A percentile compares a stretch with the other conserved stretches of the same genome.
Conservation (phyloP, 345 rosid genomes). For the Bruguiera gymnorhiza region DNA sequence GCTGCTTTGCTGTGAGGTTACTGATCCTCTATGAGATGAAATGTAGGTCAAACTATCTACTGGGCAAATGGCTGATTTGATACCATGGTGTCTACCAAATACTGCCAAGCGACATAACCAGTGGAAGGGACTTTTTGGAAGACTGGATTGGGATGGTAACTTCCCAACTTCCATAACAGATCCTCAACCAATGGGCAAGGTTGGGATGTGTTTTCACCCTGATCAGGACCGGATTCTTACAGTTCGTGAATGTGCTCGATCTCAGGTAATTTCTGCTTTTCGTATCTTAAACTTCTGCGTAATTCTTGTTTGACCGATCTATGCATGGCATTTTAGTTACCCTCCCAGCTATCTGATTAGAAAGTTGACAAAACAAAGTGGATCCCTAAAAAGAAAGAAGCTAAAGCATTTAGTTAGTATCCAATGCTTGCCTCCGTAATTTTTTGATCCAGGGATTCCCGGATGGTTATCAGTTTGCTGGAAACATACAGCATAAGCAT, state of each 20-base stretch:
- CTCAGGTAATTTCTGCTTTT: slow-evolving; percentile 50
- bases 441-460: slow-evolving; percentile 68
- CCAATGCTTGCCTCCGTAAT: neutral
- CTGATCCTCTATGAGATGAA: neutral
- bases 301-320: neutral
- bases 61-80: slow-evolving; percentile 61
- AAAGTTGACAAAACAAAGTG: neutral
- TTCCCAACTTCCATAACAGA: slow-evolving; percentile 86
- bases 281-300: neutral
- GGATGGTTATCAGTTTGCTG: slow-evolving; percentile 58
- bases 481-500: slow-evolving; percentile 61
- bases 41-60: slow-evolving; percentile 57
- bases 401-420: neutral
- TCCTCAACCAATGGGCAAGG: slow-evolving; percentile 94
- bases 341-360: too few species aligned
- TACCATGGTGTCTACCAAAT: slow-evolving; percentile 82
- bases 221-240: slow-evolving; percentile 81
- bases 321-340: neutral
- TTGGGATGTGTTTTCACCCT: slow-evolving; percentile 95
- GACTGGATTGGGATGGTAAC: slow-evolving; percentile 91
- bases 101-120: slow-evolving; percentile 71
- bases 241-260: slow-evolving; percentile 87
- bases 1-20: neutral
- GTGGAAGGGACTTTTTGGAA: slow-evolving; percentile 90
- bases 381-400: neutral